Conservation (phyloP, 2,329 filamentous ascomycete genomes). For the Pseudogymnoascus sp. region DNA sequence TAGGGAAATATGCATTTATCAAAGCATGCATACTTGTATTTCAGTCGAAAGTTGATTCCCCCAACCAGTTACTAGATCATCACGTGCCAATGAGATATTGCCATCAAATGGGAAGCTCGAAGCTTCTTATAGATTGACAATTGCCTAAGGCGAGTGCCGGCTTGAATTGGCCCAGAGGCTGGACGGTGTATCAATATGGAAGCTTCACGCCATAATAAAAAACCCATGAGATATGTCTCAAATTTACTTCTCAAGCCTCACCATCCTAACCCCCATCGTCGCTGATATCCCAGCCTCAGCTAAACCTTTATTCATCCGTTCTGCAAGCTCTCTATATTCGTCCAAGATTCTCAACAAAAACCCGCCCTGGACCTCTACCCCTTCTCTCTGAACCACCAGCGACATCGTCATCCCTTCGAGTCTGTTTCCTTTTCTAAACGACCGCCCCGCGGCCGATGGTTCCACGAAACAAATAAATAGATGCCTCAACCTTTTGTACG, state of each 20-base stretch:
- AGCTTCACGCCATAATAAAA: not conserved
- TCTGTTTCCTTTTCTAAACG: not conserved
- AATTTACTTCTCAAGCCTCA: not conserved
- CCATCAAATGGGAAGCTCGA: not conserved
- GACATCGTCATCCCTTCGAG: not conserved
- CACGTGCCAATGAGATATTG: not conserved
- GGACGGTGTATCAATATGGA: not conserved
- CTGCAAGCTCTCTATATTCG: not conserved
- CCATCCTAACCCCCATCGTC: not conserved
- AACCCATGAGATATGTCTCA: not conserved
- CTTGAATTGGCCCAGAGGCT: not conserved
- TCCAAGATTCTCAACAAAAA: not conserved
- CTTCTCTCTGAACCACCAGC: not conserved
- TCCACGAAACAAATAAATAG: not conserved
- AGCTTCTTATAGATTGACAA: not conserved
- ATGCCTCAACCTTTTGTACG: not conserved
- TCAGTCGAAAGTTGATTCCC: not conserved
- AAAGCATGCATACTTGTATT: not conserved
- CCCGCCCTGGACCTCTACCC: not conserved
- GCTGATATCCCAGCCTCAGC: not conserved
- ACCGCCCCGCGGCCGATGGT: not conserved
- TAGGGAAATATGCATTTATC: not conserved
- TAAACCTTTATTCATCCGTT: not conserved
- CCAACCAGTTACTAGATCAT: not conserved
- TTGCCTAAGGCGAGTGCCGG: not conserved